A percentile compares a stretch with the other conserved stretches of the same genome.
phyloP scores from a whole-genome alignment of 176 grass and related monocot species.

The Oryza rufipogon region DNA sequence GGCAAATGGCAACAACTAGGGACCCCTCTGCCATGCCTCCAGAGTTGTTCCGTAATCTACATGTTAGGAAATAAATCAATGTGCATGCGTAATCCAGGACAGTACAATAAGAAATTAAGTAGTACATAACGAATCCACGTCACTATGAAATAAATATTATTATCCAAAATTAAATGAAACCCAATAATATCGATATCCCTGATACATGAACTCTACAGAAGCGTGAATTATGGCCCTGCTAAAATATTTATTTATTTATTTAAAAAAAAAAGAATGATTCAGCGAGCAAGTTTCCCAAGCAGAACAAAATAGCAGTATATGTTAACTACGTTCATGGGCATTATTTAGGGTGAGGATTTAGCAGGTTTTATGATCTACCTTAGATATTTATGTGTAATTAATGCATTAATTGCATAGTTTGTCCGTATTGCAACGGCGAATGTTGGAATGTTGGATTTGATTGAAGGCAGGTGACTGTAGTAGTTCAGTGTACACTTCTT shows the following conservation, averaged over 20 bases:
- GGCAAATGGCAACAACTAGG: slow-evolving; percentile 81
- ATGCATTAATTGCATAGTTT: not conserved
- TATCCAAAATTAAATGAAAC: not conserved
- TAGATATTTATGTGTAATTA: not conserved
- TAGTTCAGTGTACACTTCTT: not conserved
- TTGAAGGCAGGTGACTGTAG: not conserved
- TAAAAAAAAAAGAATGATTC: not conserved
- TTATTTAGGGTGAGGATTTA: not conserved
- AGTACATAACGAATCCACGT: not conserved
- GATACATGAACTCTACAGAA: not conserved
- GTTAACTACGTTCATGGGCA: not conserved
- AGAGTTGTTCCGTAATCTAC: not conserved
- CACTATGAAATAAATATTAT: not conserved
- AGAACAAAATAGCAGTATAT: not conserved
- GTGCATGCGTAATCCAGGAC: not conserved
- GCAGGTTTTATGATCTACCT: not conserved
- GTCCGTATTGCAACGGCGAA: not conserved
- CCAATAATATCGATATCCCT: not conserved
- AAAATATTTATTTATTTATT: not conserved
- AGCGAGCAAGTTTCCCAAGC: not conserved
- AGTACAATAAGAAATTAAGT: not conserved
- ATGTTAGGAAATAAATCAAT: not conserved
- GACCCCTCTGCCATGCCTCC: slow-evolving; percentile 32
- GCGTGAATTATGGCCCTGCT: not conserved
- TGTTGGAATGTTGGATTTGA: not conserved